Conservation (phyloP, 352 stramenopile genomes). For the Phytophthora pistaciae region DNA sequence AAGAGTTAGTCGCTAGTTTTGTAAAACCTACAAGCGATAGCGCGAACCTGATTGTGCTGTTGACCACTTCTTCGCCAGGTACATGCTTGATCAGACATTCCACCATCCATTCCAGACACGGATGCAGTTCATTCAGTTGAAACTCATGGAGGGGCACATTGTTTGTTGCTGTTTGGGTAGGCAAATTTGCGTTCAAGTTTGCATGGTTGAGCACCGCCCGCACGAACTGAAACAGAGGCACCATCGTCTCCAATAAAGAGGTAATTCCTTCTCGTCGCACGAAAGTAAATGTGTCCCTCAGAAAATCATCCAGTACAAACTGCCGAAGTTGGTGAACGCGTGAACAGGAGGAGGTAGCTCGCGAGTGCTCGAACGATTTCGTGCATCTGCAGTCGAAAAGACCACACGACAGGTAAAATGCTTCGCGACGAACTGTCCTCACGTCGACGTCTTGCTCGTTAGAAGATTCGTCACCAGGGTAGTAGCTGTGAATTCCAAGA, state of each 20-base stretch:
- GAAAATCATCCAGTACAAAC: constrained; percentile 72
- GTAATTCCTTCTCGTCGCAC: constrained; percentile 25
- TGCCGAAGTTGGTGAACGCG: constrained; percentile 52
- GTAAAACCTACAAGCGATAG: neutral
- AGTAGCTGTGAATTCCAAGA: constrained; percentile 86
- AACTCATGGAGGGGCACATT: constrained; percentile 22
- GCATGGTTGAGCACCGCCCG: constrained; percentile 73
- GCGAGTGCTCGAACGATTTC: constrained; percentile 70
- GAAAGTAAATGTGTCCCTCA: constrained; percentile 57
- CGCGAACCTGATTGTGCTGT: constrained; percentile 32
- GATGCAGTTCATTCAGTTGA: constrained; percentile 37
- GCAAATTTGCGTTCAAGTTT: constrained; percentile 49
- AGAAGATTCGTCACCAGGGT: constrained; percentile 51
- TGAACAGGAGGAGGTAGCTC: constrained; percentile 10
- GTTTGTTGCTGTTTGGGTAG: neutral
- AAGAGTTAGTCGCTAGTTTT: neutral
- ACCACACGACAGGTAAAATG: constrained; percentile 82
- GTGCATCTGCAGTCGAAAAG: constrained; percentile 74
- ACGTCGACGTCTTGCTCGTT: constrained; percentile 44
- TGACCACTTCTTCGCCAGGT: constrained; percentile 30
- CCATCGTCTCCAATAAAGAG: constrained; percentile 65
- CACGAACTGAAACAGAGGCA: constrained; percentile 74
- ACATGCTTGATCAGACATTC: constrained; percentile 48
- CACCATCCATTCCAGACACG: constrained; percentile 46
- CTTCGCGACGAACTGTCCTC: constrained; percentile 68